Percentiles rank a stretch among this genome's conserved stretches.
Conservation (phyloP, 257 asterid species). For the Agastache rugosa region DNA sequence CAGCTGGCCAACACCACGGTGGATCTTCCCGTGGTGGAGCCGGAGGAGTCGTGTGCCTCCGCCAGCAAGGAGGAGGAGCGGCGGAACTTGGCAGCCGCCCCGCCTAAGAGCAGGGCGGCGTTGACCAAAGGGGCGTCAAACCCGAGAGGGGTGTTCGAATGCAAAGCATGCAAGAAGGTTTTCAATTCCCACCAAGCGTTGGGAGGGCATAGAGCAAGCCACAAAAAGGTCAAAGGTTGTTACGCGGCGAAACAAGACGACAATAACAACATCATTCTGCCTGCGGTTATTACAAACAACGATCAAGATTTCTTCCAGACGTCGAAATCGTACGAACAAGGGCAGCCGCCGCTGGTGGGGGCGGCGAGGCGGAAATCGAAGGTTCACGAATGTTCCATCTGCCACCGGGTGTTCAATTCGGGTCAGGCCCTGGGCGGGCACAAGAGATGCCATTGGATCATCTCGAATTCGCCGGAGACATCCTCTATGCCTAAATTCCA, state of each 20-base stretch:
- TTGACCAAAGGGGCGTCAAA: slow-evolving; percentile 46
- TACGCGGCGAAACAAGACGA: slow-evolving; percentile 82
- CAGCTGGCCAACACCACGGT: slow-evolving; percentile 69
- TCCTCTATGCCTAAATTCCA: slow-evolving; percentile 52
- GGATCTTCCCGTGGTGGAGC: slow-evolving; percentile 54
- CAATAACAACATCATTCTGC: neutral
- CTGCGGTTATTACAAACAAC: slow-evolving; percentile 20
- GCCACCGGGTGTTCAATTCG: slow-evolving; percentile 79
- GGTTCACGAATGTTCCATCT: slow-evolving; percentile 89
- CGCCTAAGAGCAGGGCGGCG: slow-evolving; percentile 22
- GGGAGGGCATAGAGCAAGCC: slow-evolving; percentile 95
- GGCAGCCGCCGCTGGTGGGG: slow-evolving; percentile 40
- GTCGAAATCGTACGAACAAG: slow-evolving; percentile 39
- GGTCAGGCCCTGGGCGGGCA: slow-evolving; percentile 99
- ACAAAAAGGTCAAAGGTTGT: slow-evolving; percentile 90
- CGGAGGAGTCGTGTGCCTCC: slow-evolving; percentile 80
- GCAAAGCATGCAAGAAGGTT: slow-evolving; percentile 93
- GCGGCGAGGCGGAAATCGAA: slow-evolving; percentile 69
- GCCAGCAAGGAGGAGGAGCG: slow-evolving; percentile 73
- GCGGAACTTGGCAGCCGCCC: slow-evolving; percentile 36
- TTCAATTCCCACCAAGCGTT: slow-evolving; percentile 94
- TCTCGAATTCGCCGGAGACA: slow-evolving; percentile 60
- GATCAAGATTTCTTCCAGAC: slow-evolving; percentile 51
- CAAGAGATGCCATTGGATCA: slow-evolving; percentile 96
- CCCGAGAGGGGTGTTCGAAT: slow-evolving; percentile 74